phyloP scores from a whole-genome alignment of 768 basidiomycete species.

The Phylloporus rhodoxanthus region DNA sequence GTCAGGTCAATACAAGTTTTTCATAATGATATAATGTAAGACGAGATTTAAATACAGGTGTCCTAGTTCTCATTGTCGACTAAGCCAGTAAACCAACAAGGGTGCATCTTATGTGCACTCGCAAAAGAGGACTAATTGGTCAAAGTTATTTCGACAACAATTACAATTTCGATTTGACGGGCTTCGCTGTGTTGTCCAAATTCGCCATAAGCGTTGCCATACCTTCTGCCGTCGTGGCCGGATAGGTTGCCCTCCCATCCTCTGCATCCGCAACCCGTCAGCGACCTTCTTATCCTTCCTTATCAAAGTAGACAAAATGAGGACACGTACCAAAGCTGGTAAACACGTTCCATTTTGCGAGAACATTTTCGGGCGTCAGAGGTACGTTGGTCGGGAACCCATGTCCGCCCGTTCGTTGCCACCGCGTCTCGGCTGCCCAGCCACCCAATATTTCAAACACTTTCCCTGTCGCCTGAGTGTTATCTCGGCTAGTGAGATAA shows the following conservation, averaged over 20 bases:
- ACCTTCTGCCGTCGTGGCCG: constrained; percentile 66
- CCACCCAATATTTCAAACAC: constrained; percentile 88
- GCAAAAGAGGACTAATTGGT: background rate
- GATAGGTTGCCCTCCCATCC: constrained; percentile 80
- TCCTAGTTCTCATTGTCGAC: background rate
- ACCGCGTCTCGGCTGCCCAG: constrained; percentile 87
- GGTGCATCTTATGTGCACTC: background rate
- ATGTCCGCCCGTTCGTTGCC: constrained; percentile 85
- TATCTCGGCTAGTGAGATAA: constrained; percentile 79
- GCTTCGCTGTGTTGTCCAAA: constrained; percentile 37
- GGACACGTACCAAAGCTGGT: constrained; percentile 69
- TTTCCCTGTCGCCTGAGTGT: constrained; percentile 62
- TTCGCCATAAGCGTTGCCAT: constrained; percentile 70
- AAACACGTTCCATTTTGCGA: constrained; percentile 74
- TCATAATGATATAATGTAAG: background rate
- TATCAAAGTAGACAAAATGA: too few species aligned
- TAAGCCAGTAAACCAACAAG: background rate
- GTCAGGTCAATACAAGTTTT: too few species aligned
- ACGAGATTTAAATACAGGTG: background rate
- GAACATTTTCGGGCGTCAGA: constrained; percentile 75
- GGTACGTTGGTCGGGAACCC: constrained; percentile 78
- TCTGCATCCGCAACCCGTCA: constrained; percentile 36
- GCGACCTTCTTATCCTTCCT: background rate
- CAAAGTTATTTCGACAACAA: background rate
- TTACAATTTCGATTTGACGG: constrained; percentile 50